Conservation (phyloP, 306 rosid genomes). For the Comarum palustre region DNA sequence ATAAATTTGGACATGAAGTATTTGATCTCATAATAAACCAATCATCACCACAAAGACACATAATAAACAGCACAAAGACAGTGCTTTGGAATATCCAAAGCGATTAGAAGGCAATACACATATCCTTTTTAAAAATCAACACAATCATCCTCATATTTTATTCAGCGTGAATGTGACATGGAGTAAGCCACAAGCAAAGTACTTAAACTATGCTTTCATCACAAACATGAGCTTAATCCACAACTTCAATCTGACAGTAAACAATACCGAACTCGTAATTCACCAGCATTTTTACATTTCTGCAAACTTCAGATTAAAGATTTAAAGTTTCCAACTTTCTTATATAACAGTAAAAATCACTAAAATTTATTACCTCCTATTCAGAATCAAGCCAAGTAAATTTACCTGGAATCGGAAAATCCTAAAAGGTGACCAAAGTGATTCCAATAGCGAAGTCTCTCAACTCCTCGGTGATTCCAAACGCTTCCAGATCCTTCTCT, state of each 20-base stretch:
- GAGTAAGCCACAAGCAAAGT: slow-evolving; percentile 1
- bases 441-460: too few relatives aligned
- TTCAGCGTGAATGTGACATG: neutral
- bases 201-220: neutral
- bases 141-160: neutral
- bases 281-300: neutral
- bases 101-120: neutral
- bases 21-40: neutral
- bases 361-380: too few relatives aligned
- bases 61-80: too few relatives aligned
- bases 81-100: neutral
- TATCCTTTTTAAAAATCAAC: neutral
- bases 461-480: too few relatives aligned
- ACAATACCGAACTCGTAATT: too few relatives aligned
- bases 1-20: too few relatives aligned
- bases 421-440: too few relatives aligned
- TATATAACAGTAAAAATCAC: neutral
- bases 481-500: too few relatives aligned
- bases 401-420: too few relatives aligned
- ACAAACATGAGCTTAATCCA: neutral
- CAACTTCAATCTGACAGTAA: neutral
- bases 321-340: neutral
- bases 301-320: neutral
- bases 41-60: too few relatives aligned
- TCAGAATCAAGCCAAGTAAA: too few relatives aligned